These are phyloP conservation scores for Henckelia pumila DNA, from an alignment of 257 asterid species.

Conservation along the genomic window DNA sequence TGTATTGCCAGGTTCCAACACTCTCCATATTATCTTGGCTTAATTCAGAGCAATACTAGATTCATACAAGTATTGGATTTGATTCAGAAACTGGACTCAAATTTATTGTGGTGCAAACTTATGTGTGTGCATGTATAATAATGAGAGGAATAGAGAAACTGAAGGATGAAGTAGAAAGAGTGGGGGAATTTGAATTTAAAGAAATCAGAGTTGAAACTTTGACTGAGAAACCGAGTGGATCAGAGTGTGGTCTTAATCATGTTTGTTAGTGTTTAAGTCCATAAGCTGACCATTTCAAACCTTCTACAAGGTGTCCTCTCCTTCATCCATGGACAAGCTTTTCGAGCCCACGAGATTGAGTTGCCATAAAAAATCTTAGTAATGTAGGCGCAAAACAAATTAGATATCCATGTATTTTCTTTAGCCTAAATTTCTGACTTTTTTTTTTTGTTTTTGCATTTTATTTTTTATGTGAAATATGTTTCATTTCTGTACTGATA, in stretches of 20 bases:
- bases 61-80: not conserved
- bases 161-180: conserved; percentile 29
- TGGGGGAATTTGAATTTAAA: conserved; percentile 37
- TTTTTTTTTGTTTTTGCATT: not conserved
- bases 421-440: not conserved
- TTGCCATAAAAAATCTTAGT: not conserved
- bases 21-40: conserved; percentile 43
- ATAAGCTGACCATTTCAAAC: conserved; percentile 48
- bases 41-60: not conserved
- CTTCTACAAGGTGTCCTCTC: not conserved
- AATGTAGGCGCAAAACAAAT: no score
- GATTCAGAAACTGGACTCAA: conserved; percentile 2
- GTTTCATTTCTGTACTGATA: no score
- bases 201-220: conserved; percentile 46
- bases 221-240: conserved; percentile 67
- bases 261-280: conserved; percentile 25
- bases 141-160: conserved; percentile 9
- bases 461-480: not conserved
- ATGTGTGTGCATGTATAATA: conserved; percentile 5
- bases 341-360: not conserved
- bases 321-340: not conserved
- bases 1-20: conserved; percentile 39
- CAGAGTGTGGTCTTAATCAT: conserved; percentile 20
- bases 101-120: conserved; percentile 19
- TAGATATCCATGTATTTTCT: not conserved